Evolutionary conservation across 192 early-diverging fungal genomes (phyloP), one percentile per base, ranked within the genome.

Genomic region (Chytriomyces hyalinus): DNA sequence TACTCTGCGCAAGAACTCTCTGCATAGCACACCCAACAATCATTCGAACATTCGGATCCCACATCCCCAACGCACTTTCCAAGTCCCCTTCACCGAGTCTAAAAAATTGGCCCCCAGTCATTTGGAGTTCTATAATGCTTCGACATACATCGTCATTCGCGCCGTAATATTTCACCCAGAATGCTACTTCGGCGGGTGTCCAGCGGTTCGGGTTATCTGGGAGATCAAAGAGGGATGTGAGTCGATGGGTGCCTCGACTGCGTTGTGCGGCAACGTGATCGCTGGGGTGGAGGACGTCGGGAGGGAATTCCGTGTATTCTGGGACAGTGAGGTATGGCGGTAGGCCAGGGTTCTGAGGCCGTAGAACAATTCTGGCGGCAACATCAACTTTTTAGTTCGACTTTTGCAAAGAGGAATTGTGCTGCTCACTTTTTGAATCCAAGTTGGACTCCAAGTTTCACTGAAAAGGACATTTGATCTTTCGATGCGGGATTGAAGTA

Each of bases 201-300:
- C 70, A 71, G 20, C 70, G 70, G 70, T 71, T 51, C 51, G 70
- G 70, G 70, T 71, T 71, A n/a, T 71, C 70, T 3, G 70, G 70
- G n/a, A 71, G 70, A 28, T 71, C 70, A 44, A 59, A 71, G 70
- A 71, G 70, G n/a, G 70, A 43, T 10, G 17, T 60, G n/a, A 71
- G 51, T 48, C 66, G 66, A 26, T 17, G 13, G 24, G 22, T 44
- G 49, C 11, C 20, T 11, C 70, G 70, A 28, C 59, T 59, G 17
- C 70, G 49, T 60, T 71, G 70, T 9, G 70, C 49, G 51, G 28
- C 70, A 24, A 60, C 28, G 57, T 71, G 70, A 51, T 71, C 70
- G 15, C 50, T 59, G 49, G 70, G 70, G 57, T 71, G 70, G 11
- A 71, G 43, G 11, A 71, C 70, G 51, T 71, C 70, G 10, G 70